Conservation (phyloP, 2,329 filamentous ascomycete species). For the Botrytis porri region DNA sequence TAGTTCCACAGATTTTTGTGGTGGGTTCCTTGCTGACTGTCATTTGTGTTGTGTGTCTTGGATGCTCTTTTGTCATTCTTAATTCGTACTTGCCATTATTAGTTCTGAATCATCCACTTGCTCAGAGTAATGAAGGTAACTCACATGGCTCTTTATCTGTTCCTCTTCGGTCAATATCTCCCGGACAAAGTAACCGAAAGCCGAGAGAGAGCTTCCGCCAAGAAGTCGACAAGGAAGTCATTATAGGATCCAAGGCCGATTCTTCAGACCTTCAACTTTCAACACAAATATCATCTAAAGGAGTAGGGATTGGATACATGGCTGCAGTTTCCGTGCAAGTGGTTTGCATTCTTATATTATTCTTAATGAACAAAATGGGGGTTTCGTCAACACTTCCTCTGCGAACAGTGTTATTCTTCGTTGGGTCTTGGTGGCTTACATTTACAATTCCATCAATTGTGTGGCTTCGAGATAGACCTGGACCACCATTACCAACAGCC, state of each 20-base stretch:
- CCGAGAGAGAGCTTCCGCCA: background rate
- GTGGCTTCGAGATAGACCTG: slow-evolving; percentile 85
- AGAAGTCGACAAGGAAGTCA: background rate
- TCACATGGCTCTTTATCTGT: slow-evolving; percentile 21
- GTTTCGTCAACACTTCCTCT: slow-evolving; percentile 68
- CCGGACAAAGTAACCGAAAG: slow-evolving; percentile 11
- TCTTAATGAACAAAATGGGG: slow-evolving; percentile 47
- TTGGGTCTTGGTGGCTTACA: slow-evolving; percentile 88
- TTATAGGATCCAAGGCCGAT: slow-evolving; percentile 43
- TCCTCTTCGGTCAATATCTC: slow-evolving; percentile 24
- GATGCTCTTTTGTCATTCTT: slow-evolving; percentile 87
- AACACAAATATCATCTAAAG: slow-evolving; percentile 84
- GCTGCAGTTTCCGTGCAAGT: slow-evolving; percentile 82
- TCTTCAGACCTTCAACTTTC: slow-evolving; percentile 72
- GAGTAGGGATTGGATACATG: slow-evolving; percentile 89
- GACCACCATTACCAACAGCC: slow-evolving; percentile 64
- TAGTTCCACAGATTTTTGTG: slow-evolving; percentile 71
- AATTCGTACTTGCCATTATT: slow-evolving; percentile 93
- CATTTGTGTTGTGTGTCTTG: slow-evolving; percentile 87
- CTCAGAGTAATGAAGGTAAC: slow-evolving; percentile 13
- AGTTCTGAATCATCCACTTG: slow-evolving; percentile 72
- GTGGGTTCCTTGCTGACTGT: slow-evolving; percentile 80
- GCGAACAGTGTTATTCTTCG: slow-evolving; percentile 78
- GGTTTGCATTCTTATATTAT: slow-evolving; percentile 72
- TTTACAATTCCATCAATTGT: slow-evolving; percentile 87